These are phyloP conservation scores for Trametes pubescens DNA, from an alignment of 1,284 basidiomycete genomes.

Conservation along the genomic window DNA sequence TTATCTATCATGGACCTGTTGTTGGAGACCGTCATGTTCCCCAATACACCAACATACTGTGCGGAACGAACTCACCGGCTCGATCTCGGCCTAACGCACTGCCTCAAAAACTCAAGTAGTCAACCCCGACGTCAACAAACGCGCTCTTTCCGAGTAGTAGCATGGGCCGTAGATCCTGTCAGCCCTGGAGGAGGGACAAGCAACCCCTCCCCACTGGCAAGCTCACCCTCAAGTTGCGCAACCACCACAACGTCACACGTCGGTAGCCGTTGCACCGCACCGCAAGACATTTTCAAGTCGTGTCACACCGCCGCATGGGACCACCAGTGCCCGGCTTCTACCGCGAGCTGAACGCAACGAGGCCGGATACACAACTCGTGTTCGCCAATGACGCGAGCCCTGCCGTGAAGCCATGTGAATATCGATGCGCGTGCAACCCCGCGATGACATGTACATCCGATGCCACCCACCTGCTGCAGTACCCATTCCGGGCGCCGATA, in stretches of 20 bases:
- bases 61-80: no score
- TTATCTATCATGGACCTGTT: no score
- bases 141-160: no score
- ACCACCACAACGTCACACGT: background rate
- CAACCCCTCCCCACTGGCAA: background rate
- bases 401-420: background rate
- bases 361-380: conserved; percentile 7
- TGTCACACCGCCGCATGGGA: background rate
- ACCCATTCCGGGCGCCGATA: no score
- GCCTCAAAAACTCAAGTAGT: no score
- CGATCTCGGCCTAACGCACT: no score
- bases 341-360: background rate
- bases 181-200: no score
- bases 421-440: background rate
- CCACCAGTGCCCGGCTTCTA: background rate
- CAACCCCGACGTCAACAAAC: no score
- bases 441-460: no score
- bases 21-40: no score
- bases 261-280: background rate
- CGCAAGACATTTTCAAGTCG: background rate
- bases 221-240: background rate
- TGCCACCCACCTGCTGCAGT: no score
- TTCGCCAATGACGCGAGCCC: background rate
- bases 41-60: background rate
- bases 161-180: no score